phyloP scores from a whole-genome alignment of 345 rosid species.

The Eucalyptus fibrosa region DNA sequence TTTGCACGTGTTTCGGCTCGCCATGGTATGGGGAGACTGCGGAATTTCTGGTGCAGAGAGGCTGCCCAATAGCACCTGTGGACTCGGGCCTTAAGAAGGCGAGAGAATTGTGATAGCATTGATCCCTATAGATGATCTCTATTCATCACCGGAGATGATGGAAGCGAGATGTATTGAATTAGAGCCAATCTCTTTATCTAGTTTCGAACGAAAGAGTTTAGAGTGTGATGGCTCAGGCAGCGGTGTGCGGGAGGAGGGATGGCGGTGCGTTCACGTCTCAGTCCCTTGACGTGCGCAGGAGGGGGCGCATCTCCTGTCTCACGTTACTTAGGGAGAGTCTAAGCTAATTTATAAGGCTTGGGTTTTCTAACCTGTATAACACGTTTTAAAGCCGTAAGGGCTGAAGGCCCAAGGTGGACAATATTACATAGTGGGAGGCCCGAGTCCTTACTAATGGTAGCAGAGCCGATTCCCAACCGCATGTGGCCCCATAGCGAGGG shows the following conservation, averaged over 20 bases:
- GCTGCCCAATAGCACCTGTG: not conserved
- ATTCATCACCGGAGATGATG: not conserved
- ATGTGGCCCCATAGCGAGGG: no score
- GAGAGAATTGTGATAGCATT: not conserved
- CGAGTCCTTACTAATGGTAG: no score
- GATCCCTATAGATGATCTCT: not conserved
- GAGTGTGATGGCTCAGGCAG: not conserved
- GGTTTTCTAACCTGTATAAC: no score
- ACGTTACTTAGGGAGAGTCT: accelerated
- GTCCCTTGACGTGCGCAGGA: no score
- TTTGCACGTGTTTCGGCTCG: not conserved
- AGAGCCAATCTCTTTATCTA: not conserved
- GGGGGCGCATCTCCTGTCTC: no score
- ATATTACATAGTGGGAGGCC: no score
- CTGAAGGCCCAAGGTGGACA: no score
- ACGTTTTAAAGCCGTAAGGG: no score
- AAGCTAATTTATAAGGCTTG: no score
- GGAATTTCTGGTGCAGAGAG: not conserved
- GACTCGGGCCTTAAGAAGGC: not conserved
- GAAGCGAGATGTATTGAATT: not conserved
- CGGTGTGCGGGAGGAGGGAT: no score
- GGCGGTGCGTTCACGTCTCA: accelerated
- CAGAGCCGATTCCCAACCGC: accelerated
- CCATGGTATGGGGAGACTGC: not conserved
- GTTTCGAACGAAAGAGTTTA: not conserved